Base-by-base conservation (phyloP, 2,329 filamentous ascomycete species). In the Monilinia fructicola region DNA sequence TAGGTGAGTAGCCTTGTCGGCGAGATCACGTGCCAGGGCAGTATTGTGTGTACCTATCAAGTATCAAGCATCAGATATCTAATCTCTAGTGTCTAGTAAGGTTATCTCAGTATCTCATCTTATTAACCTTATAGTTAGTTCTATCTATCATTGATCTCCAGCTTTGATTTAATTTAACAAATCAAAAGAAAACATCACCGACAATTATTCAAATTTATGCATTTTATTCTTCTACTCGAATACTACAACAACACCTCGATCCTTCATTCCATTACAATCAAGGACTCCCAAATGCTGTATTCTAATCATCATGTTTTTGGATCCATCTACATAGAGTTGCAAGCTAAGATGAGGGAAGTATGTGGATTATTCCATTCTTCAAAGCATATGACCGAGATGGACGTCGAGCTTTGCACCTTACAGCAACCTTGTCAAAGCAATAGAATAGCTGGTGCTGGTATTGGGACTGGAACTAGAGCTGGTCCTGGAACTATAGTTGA, bases 371-470 rank as follows among this genome's bases (percentile, higher is more conserved):
- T 59, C 6, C 56, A 48, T 59, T 42, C 40, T 46, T 59, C 42
- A 35, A 59, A 59, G 56, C 26, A 59, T 59, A 59, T 28, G 9
- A 23, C 26, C 12, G 21, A 48, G 3, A 46, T 46, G 26, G 42
- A 59, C 7, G 42, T 59, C 9, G 56, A 59, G 18, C 56, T 59
- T 48, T 35, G 3, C 42, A 35, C 56, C 56, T 59, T 59, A 2
- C 16, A 28, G 40, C 40, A 44, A 21, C 26, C 26, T 5, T n/a
- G n/a, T 10, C 18, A 46, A 46, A 28, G 40, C 26, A 59, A 48
- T 31, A n/a, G 40, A 16, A 58, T 26, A 9, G n/a, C 18, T 28
- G 23, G 11, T 31, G 14, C 16, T 23, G 23, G 11, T 31, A n/a
- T 10, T 23, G 16, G n/a, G 12, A 44, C 23, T 35, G 31, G 31